Conservation (phyloP, 495 filamentous ascomycete genomes). For the Penicillium robsamsonii region DNA sequence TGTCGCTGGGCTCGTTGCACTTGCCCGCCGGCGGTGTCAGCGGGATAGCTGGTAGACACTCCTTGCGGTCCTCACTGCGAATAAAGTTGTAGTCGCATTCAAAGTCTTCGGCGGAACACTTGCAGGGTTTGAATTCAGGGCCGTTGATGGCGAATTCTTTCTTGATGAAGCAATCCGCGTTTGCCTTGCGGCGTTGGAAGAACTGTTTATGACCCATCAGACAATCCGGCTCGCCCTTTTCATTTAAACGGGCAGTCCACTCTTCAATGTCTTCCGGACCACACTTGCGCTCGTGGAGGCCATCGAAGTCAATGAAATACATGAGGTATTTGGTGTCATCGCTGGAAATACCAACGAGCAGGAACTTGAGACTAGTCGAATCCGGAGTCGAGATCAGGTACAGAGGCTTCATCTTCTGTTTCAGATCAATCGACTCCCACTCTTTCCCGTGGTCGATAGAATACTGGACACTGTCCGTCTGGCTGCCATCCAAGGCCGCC, state of each 20-base stretch:
- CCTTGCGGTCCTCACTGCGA: slow-evolving; percentile 57
- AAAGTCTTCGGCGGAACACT: slow-evolving; percentile 79
- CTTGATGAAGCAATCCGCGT: slow-evolving; percentile 84
- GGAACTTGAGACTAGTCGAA: slow-evolving; percentile 85
- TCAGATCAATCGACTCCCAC: slow-evolving; percentile 67
- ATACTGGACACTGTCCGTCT: slow-evolving; percentile 67
- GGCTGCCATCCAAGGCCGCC: slow-evolving; percentile 65
- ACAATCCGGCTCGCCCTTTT: slow-evolving; percentile 77
- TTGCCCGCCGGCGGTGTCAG: slow-evolving; percentile 52
- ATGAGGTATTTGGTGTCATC: slow-evolving; percentile 51
- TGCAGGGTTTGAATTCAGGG: slow-evolving; percentile 64
- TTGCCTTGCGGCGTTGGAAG: slow-evolving; percentile 76
- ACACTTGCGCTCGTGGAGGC: slow-evolving; percentile 78
- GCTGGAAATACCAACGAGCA: slow-evolving; percentile 57
- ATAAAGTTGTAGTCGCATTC: slow-evolving; percentile 94
- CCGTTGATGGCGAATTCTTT: slow-evolving; percentile 75
- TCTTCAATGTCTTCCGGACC: slow-evolving; percentile 76
- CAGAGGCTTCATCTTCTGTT: slow-evolving; percentile 58
- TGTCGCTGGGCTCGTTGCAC: slow-evolving; percentile 66
- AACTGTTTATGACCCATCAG: slow-evolving; percentile 93
- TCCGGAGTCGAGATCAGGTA: slow-evolving; percentile 83
- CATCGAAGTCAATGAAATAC: slow-evolving; percentile 77
- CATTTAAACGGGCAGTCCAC: slow-evolving; percentile 80
- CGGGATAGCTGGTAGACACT: slow-evolving; percentile 60
- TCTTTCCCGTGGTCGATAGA: slow-evolving; percentile 83